These are phyloP conservation scores for Gaultheria prostrata DNA, from an alignment of 148 eudicot genomes.

Conservation along the genomic window DNA sequence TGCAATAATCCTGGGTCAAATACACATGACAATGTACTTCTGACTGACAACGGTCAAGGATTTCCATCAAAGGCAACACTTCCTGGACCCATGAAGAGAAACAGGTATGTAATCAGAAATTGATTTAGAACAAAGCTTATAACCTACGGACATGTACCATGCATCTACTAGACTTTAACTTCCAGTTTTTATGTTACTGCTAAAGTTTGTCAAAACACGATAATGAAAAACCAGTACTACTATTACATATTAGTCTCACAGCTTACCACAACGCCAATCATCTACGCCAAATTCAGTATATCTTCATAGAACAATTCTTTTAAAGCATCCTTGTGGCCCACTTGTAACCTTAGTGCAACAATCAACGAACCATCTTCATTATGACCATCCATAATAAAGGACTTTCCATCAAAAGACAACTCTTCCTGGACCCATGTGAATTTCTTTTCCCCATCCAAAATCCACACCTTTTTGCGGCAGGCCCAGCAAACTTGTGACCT, in stretches of 20 bases:
- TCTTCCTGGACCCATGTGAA: neutral
- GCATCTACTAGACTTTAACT: constrained; percentile 7
- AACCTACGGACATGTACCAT: neutral
- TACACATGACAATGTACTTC: neutral
- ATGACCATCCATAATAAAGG: neutral
- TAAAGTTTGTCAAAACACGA: too few relatives aligned
- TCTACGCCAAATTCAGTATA: too few relatives aligned
- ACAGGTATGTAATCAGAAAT: neutral
- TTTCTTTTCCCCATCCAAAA: constrained; percentile 11
- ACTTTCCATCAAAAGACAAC: too few relatives aligned
- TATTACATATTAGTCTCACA: too few relatives aligned
- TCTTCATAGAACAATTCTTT: neutral
- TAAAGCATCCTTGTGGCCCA: neutral
- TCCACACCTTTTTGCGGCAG: neutral
- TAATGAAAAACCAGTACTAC: too few relatives aligned
- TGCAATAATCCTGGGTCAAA: neutral
- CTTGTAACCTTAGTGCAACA: neutral
- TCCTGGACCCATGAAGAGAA: too few relatives aligned
- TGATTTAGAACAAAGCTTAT: neutral
- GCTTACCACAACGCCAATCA: neutral
- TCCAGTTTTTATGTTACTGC: too few relatives aligned
- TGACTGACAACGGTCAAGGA: neutral
- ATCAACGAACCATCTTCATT: neutral
- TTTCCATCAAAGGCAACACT: neutral
- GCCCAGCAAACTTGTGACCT: neutral